A percentile compares a stretch with the other conserved stretches of the same genome.
Evolutionary conservation across 2,329 filamentous ascomycete species (phyloP).

Genomic region (Kalmusia sp.): DNA sequence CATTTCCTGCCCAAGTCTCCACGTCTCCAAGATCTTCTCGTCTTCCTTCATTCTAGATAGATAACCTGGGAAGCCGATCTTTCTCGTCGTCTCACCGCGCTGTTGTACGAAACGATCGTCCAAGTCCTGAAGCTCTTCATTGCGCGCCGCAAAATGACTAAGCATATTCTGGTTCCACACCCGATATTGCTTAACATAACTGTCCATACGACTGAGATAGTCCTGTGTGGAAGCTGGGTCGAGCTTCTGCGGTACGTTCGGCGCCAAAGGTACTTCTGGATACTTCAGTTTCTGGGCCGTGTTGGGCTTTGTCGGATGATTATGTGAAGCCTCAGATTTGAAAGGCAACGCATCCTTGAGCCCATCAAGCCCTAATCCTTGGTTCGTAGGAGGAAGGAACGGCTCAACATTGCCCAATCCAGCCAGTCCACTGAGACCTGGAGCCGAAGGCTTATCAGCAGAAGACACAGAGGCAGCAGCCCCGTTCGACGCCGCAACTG

Average conservation of each 20-base stretch:
- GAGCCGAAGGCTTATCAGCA: slow-evolving; percentile 17
- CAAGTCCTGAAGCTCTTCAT: slow-evolving; percentile 54
- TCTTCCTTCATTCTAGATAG: slow-evolving; percentile 69
- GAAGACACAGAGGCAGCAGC: slow-evolving; percentile 22
- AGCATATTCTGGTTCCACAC: slow-evolving; percentile 63
- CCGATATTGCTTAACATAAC: slow-evolving; percentile 65
- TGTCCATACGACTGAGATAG: slow-evolving; percentile 61
- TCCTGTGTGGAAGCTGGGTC: slow-evolving; percentile 57
- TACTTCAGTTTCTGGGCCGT: slow-evolving; percentile 53
- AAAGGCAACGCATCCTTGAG: slow-evolving; percentile 65
- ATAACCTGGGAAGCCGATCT: slow-evolving; percentile 66
- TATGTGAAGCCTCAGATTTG: slow-evolving; percentile 59
- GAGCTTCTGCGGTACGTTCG: slow-evolving; percentile 52
- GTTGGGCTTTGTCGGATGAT: slow-evolving; percentile 50
- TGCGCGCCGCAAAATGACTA: slow-evolving; percentile 61
- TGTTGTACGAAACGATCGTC: slow-evolving; percentile 58
- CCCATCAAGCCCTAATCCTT: slow-evolving; percentile 61
- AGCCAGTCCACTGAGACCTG: slow-evolving; percentile 54
- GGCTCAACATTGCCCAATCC: slow-evolving; percentile 59
- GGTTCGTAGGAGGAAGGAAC: slow-evolving; percentile 53
- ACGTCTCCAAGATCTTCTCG: slow-evolving; percentile 66
- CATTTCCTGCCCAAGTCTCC: slow-evolving; percentile 65
- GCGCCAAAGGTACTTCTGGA: slow-evolving; percentile 60
- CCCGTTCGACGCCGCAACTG: slow-evolving; percentile 23
- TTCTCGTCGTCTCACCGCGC: slow-evolving; percentile 55